These are phyloP conservation scores for Exidia glandulosa DNA, from an alignment of 768 basidiomycete species.

Conservation along the genomic window DNA sequence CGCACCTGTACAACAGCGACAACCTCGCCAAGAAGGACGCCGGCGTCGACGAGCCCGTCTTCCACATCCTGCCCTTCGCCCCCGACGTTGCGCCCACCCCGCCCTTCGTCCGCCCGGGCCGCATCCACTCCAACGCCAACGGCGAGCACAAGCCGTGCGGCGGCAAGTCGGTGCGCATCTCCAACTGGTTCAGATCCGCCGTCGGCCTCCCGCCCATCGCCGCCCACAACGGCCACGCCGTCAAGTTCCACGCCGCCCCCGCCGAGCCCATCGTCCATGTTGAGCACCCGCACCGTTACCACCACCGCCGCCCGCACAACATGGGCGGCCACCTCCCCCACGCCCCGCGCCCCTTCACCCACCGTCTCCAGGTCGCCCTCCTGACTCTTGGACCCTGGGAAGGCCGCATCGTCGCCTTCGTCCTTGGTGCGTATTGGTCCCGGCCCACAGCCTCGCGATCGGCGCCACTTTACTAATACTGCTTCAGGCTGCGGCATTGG, in stretches of 20 bases:
- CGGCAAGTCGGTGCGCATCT: constrained; percentile 39
- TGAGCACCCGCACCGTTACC: constrained; percentile 11
- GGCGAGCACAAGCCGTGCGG: constrained; percentile 15
- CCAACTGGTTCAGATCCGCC: constrained; percentile 43
- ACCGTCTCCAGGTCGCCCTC: constrained; percentile 53
- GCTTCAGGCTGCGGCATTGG: constrained; percentile 64
- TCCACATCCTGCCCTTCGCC: not conserved
- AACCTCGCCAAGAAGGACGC: not conserved
- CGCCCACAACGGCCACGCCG: constrained; percentile 1
- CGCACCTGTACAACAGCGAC: not conserved
- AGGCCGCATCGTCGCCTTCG: constrained; percentile 71
- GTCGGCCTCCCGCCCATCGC: constrained; percentile 45
- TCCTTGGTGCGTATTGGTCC: constrained; percentile 45
- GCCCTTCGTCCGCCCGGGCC: not conserved
- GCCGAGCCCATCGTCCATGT: constrained; percentile 21
- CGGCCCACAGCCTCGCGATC: not conserved
- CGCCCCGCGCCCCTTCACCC: constrained; percentile 33
- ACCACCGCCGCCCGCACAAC: constrained; percentile 15
- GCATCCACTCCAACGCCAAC: not conserved
- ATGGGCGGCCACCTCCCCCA: constrained; percentile 15
- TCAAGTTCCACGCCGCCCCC: constrained; percentile 14
- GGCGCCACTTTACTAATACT: not conserved
- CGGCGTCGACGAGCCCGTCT: not conserved
- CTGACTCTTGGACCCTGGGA: constrained; percentile 73
- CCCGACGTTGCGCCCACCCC: not conserved